Percentiles rank a stretch among this genome's conserved stretches.
phyloP scores from a whole-genome alignment of 352 stramenopile species.

The Pythium folliculosum region DNA sequence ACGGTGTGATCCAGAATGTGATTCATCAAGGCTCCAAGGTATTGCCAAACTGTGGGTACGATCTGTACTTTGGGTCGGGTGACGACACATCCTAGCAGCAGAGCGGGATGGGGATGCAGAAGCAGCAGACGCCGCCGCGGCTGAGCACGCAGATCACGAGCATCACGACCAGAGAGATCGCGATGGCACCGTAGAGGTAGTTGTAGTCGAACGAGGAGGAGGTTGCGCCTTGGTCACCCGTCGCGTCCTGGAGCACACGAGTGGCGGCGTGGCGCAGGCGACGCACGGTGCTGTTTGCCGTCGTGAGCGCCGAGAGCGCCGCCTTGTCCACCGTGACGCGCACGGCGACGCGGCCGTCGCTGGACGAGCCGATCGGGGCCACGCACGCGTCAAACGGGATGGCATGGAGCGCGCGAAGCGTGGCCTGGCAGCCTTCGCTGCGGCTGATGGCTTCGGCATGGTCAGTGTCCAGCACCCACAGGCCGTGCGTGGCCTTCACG shows the following conservation, averaged over 20 bases:
- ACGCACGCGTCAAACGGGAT: conserved; percentile 13
- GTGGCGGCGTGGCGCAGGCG: conserved; percentile 3
- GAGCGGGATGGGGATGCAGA: conserved; percentile 21
- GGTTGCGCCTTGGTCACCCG: neutral
- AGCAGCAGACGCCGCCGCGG: conserved; percentile 10
- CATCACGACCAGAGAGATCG: conserved; percentile 10
- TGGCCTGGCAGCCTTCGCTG: conserved; percentile 1
- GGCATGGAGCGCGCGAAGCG: neutral
- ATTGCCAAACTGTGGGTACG: neutral
- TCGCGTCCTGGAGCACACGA: conserved; percentile 1
- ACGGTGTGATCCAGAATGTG: neutral
- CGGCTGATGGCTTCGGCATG: neutral
- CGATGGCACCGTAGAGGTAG: conserved; percentile 16
- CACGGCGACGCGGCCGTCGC: neutral
- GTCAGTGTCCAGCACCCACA: conserved; percentile 8
- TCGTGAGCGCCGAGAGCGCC: neutral
- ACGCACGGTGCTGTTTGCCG: neutral
- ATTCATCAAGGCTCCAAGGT: too few species aligned
- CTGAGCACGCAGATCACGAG: conserved; percentile 12
- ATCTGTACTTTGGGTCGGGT: neutral
- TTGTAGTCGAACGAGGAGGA: conserved; percentile 13
- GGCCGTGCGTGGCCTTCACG: neutral
- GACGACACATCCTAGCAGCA: conserved; percentile 11
- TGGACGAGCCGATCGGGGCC: neutral
- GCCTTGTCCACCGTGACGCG: conserved; percentile 16